Evolutionary conservation across 148 eudicot species (phyloP), one percentile per base, ranked within the genome.

Genomic region (Polygonum maritimum): DNA sequence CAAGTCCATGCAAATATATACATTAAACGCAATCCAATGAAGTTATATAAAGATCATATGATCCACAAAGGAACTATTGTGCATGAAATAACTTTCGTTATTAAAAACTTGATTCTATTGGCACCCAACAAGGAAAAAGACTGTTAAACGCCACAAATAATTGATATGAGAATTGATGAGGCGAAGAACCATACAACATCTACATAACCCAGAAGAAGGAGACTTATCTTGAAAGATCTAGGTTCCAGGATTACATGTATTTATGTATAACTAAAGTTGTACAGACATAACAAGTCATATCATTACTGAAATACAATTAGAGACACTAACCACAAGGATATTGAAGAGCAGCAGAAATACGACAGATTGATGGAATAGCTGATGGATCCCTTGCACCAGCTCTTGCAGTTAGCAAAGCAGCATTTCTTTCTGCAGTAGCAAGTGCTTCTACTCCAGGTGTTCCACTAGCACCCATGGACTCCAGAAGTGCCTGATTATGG

Each of bases 331-430:
- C 99, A 79, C 94, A 85, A 84, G 98, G 93, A 82, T 88, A 92
- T 74, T 92, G 98, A 75, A 96, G 93, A 78, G 98, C 92, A 81
- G 99, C 86, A 73, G 99, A 92, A 77, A 96, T 85, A 75, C 99
- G 99, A 78, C 99, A 96, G 48, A 96, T 91, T 69, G 99, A 96
- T 60, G 99, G 99, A 78, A 96, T 85, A 26, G 99, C 96, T 75
- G 99, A 96, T 70, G 99, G 99, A 83, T 96, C 99, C 86, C 93
- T 84, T 18, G 92, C 90, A 84, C 99, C 99, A 83, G 99, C 99
- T 88, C 98, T 92, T 77, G 98, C 94, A 73, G 98, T 96, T 84
- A 96, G 81, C 76, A 96, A 73, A 79, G 92, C 85, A 71, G 98
- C 99, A 81, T 77, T 92, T 80, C 87, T 96, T 85, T 96, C 99